phyloP scores from a whole-genome alignment of 2,329 filamentous ascomycete species.

The Talaromyces atroroseus region DNA sequence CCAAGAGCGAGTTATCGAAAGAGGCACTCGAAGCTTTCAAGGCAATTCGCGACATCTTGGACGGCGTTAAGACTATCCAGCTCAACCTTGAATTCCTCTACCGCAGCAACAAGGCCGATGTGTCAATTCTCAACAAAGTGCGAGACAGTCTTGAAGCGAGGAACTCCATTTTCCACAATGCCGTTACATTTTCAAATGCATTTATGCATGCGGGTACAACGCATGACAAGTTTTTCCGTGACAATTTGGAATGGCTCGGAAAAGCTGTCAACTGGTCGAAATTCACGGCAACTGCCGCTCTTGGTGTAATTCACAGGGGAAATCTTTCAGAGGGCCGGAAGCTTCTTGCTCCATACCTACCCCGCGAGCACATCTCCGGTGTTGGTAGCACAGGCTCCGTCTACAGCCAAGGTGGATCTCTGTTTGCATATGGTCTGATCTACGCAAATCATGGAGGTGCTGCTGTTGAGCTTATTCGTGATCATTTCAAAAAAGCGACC shows the following conservation, averaged over 20 bases:
- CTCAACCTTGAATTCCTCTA: conserved; percentile 95
- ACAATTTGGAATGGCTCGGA: conserved; percentile 95
- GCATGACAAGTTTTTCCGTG: conserved; percentile 96
- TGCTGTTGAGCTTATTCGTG: conserved; percentile 52
- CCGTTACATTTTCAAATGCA: conserved; percentile 93
- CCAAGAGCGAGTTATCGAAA: conserved; percentile 46
- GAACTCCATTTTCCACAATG: conserved; percentile 97
- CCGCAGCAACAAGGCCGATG: conserved; percentile 88
- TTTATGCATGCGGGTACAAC: conserved; percentile 99
- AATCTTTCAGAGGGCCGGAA: conserved; percentile 92
- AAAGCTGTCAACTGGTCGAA: conserved; percentile 99
- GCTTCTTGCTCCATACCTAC: conserved; percentile 89
- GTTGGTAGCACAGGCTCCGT: conserved; percentile 75
- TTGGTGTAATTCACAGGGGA: conserved; percentile 93
- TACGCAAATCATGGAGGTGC: conserved; percentile 96
- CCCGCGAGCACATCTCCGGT: conserved; percentile 57
- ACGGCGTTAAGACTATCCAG: conserved; percentile 89
- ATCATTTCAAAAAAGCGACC: conserved; percentile 46
- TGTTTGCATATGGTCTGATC: conserved; percentile 92
- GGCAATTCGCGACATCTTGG: conserved; percentile 60
- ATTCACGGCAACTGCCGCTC: conserved; percentile 91
- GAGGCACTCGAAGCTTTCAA: conserved; percentile 52
- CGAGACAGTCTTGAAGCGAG: conserved; percentile 91
- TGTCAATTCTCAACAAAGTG: conserved; percentile 90
- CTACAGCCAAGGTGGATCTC: conserved; percentile 91